These are phyloP conservation scores for Chalciporus piperatus DNA, from an alignment of 768 basidiomycete species.

Conservation along the genomic window DNA sequence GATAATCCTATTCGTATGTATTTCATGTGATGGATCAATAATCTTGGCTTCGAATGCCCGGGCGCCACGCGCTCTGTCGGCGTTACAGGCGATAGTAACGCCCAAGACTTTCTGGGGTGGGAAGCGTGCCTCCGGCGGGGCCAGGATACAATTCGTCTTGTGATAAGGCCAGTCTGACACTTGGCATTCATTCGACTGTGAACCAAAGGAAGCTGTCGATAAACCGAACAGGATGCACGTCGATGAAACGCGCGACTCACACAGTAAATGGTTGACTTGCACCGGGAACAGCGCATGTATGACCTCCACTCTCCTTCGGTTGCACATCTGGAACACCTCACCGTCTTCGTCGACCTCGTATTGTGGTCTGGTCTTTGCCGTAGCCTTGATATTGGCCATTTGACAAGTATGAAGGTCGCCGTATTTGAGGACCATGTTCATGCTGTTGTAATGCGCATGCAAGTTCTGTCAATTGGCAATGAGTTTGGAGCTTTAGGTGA, in stretches of 20 bases:
- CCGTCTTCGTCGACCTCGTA: not conserved
- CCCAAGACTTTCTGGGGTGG: slow-evolving; percentile 12
- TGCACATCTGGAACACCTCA: slow-evolving; percentile 13
- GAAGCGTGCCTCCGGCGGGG: not conserved
- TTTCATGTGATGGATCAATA: slow-evolving; percentile 22
- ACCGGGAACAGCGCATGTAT: slow-evolving; percentile 27
- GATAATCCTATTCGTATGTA: slow-evolving; percentile 22
- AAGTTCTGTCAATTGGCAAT: no score
- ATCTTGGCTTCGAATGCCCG: slow-evolving; percentile 20
- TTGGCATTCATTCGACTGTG: slow-evolving; percentile 26
- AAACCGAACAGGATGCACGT: not conserved
- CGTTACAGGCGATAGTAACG: slow-evolving; percentile 23
- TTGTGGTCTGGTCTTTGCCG: not conserved
- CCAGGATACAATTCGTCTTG: slow-evolving; percentile 11
- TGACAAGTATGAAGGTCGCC: no score
- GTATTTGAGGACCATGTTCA: no score
- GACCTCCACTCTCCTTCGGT: slow-evolving; percentile 12
- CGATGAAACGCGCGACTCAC: slow-evolving; percentile 9
- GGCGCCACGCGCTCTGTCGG: slow-evolving; percentile 23
- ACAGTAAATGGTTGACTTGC: slow-evolving; percentile 23
- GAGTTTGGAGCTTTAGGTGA: no score
- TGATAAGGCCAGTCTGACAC: slow-evolving; percentile 23
- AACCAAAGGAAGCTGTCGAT: not conserved
- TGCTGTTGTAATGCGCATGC: no score
- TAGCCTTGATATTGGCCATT: no score